These are phyloP conservation scores for Epichloe baconii DNA, from an alignment of 2,329 filamentous ascomycete species.

Conservation along the genomic window DNA sequence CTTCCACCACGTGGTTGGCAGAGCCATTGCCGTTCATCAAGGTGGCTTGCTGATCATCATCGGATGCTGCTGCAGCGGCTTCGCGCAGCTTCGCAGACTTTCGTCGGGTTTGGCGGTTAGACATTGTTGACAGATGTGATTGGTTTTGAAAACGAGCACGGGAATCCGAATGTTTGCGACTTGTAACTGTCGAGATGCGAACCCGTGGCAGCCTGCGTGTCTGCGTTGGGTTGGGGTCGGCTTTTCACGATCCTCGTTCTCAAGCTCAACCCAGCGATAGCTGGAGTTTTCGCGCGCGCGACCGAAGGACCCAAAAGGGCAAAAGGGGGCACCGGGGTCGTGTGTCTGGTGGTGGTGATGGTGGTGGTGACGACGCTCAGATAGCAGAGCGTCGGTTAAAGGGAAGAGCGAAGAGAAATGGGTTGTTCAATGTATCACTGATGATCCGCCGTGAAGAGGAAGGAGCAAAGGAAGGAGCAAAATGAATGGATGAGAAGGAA, in stretches of 20 bases:
- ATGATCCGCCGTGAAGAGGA: too few species aligned
- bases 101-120: conserved; percentile 25
- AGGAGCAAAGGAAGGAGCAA: background rate
- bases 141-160: background rate
- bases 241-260: background rate
- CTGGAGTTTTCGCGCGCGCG: background rate
- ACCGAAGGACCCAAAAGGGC: conserved; percentile 1
- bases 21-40: conserved; percentile 34
- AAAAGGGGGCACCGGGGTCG: background rate
- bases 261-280: background rate
- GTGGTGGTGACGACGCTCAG: background rate
- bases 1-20: conserved; percentile 21
- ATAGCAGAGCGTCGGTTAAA: too few species aligned
- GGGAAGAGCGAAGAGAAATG: too few species aligned
- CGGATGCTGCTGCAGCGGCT: conserved; percentile 10
- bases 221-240: too few species aligned
- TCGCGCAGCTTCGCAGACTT: conserved; percentile 24
- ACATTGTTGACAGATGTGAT: conserved; percentile 17
- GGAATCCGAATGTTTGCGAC: background rate
- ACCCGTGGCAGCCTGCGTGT: background rate
- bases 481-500: conserved; percentile 1
- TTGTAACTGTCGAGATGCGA: background rate
- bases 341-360: background rate
- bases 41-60: conserved; percentile 15
- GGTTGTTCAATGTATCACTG: too few species aligned